Percentiles rank a stretch among this genome's conserved stretches.
Conservation (phyloP, 176 grass and related monocot genomes). For the Carex pumila region DNA sequence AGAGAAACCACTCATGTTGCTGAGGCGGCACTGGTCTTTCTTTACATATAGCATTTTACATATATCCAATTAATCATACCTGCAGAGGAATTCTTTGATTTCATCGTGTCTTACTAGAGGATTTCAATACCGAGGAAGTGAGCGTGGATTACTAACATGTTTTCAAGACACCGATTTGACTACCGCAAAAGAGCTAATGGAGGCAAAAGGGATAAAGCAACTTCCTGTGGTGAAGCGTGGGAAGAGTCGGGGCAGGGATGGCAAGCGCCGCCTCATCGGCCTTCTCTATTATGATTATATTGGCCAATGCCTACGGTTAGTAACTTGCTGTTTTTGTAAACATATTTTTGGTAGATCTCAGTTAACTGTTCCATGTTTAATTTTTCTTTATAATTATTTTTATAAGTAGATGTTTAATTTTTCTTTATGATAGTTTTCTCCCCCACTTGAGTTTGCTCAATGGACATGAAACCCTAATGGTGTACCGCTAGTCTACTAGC, state of each 20-base stretch:
- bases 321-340: conserved; percentile 9
- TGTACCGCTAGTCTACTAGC: background rate
- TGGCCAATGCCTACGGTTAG: conserved; percentile 66
- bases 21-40: conserved; percentile 31
- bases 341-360: conserved; percentile 8
- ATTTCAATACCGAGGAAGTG: conserved; percentile 72
- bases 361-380: background rate
- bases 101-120: conserved; percentile 77
- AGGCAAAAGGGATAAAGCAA: conserved; percentile 95
- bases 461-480: background rate
- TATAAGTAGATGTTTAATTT: background rate
- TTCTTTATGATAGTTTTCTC: background rate
- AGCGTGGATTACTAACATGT: conserved; percentile 84
- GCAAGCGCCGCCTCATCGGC: conserved; percentile 65
- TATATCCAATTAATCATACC: background rate
- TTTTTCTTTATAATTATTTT: background rate
- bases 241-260: conserved; percentile 46
- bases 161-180: conserved; percentile 94
- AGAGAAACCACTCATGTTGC: background rate
- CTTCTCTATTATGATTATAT: conserved; percentile 98
- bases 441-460: background rate
- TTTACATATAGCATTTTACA: background rate
- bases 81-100: conserved; percentile 44
- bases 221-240: conserved; percentile 91
- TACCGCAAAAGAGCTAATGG: conserved; percentile 91